Base-by-base conservation (phyloP, 352 stramenopile genomes). In the Pythium grandisporangium region DNA sequence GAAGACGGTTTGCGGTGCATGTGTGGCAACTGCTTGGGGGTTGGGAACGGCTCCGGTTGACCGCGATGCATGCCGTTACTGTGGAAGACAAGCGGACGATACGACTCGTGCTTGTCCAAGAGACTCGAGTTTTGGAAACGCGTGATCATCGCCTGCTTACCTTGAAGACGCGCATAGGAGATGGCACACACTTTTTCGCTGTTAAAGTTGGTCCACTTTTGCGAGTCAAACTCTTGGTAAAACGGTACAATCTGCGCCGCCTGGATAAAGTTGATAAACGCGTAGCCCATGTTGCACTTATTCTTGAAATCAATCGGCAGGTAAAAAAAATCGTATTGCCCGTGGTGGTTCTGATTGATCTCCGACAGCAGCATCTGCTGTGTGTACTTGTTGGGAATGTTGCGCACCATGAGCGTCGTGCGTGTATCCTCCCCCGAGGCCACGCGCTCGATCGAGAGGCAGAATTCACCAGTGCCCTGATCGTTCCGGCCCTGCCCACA, bases 341-440 rank as follows among this genome's bases (percentile, higher is more conserved):
- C 95, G 43, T 94, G 76, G 51, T 93, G 77, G 30, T 83, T 84
- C 32, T 76, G 72, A 44, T 98, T 95, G 58, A 99, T 98, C 82
- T 99, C 96, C 2, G 85, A 47, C 8, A 99, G 66, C 12, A 99
- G 66, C 94, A 99, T 99, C 51, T 98, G 74, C 60, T 99, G 96
- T 5, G 96, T 98, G 66, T 99, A 99, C 73, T 99, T 99, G 88
- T 99, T 99, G 8, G 97, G 97, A 39, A 99, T 99, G 65, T 99
- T 99, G 49, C 96, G 86, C 41, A 99, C 94, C 97, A 99, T 99
- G 24, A 99, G 70, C 12, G 97, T 99, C 25, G 97, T 99, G 40
- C 97, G 76, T 39, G 63, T 84, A 66, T 99, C 97, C 46, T 81
- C 75, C 6, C 93, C 95, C 20, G 68, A 72, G 2, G 54, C 56